Base-by-base conservation (phyloP, 1,284 basidiomycete species). In the Apiotrichum sp. region DNA sequence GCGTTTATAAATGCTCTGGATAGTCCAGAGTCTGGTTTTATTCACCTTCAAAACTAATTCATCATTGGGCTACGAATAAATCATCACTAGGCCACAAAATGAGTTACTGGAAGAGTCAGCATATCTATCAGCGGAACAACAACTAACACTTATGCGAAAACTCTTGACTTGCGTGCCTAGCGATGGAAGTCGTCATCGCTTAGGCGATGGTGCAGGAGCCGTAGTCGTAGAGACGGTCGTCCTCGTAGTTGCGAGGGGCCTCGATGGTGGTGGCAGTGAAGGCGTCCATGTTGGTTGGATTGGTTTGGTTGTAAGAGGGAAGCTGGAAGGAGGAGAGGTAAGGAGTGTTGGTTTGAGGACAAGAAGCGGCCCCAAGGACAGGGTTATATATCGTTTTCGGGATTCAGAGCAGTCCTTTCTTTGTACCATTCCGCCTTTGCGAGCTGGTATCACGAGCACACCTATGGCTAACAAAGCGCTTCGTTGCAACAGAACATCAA, bases 241-340 rank as follows among this genome's bases (percentile, higher is more conserved):
- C n/a, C 54, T 65, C 63, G 41, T 54, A 42, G 58, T 68, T 55
- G 50, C 56, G 49, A 42, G 65, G 61, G 44, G 59, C 52, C 44
- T 61, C 49, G 63, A 66, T 63, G 61, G 65, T 62, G 57, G 66
- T 58, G 54, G 70, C 35, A 36, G 35, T 70, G 66, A 72, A 69
- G 61, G 69, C 67, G 69, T 71, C 67, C 73, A 75, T 73, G 33
- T 56, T 34, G 47, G 38, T 50, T 42, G 50, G 32, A 22, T 43
- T 42, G 39, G 38, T 50, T 42, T 45, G 32, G 41, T 43, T 42
- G 39, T n/a, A 43, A 46, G 33, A 35, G 50, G 43, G 50, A 11
- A 52, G 51, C 34, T 44, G 47, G 39, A 39, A 48, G 45, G 45
- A 40, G 36, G n/a, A n/a, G 11, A 36, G 35, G 35, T 6, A 36